These are phyloP conservation scores for Mycena capillaripes DNA, from an alignment of 768 basidiomycete genomes.

Conservation along the genomic window DNA sequence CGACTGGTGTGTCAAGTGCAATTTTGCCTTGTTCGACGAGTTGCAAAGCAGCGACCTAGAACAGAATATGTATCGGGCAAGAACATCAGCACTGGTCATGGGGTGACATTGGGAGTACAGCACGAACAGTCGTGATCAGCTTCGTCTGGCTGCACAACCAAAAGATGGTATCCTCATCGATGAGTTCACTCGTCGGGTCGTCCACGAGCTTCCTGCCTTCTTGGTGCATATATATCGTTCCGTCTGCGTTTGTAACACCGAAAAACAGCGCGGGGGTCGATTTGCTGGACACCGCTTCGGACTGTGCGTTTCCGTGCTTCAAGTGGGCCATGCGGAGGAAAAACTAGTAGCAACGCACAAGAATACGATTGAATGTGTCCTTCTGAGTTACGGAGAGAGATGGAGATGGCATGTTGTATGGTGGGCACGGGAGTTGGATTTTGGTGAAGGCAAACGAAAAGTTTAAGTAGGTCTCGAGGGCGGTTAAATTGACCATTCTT, in stretches of 20 bases:
- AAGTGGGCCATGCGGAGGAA: too few species aligned
- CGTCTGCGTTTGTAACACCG: background rate
- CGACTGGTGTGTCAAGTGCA: slow-evolving; percentile 40
- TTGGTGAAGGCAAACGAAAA: too few species aligned
- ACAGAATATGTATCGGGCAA: too few species aligned
- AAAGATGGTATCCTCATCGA: slow-evolving; percentile 13
- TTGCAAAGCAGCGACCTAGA: slow-evolving; percentile 46
- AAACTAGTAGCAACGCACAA: background rate
- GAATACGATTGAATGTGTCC: background rate
- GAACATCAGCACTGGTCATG: too few species aligned
- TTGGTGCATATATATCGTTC: background rate
- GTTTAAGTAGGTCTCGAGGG: too few species aligned
- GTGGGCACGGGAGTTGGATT: too few species aligned
- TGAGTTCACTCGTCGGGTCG: background rate
- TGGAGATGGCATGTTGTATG: too few species aligned
- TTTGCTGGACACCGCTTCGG: background rate
- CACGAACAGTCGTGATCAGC: slow-evolving; percentile 10
- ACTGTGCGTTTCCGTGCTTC: background rate
- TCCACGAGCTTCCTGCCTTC: background rate
- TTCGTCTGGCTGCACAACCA: slow-evolving; percentile 22
- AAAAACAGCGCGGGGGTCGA: background rate
- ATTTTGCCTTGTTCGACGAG: slow-evolving; percentile 47
- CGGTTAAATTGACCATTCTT: too few species aligned
- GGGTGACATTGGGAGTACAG: too few species aligned
- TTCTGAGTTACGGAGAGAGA: background rate